Base-by-base conservation (phyloP, 306 rosid genomes). In the Begonia peltatifolia region DNA sequence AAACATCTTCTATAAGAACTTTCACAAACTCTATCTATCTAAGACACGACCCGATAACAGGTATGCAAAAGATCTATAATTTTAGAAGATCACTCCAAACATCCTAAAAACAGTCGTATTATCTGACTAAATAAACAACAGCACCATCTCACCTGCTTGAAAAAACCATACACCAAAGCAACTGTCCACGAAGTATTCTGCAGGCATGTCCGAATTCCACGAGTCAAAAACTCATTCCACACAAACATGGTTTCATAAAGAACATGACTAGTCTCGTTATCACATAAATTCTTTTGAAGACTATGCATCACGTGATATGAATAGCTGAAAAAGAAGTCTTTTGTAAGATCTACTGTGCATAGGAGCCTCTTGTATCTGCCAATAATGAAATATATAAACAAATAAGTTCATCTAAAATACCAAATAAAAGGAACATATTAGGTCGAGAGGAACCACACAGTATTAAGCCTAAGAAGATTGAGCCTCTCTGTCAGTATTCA, bases 281-380 rank as follows among this genome's bases (percentile, higher is more conserved):
- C 78, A 70, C 87, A 73, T 53, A 90, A 76, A 73, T 90, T 86
- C 68, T 79, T 81, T 71, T 90, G 99, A 68, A 86, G 84, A 73
- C 99, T 86, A 55, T 63, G 84, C 99, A 90, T 90, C 54, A 90
- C 77, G 72, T 90, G 80, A 68, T 90, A 86, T 25, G 99, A 83
- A 77, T 90, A 90, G 87, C 99, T 90, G 80, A 76, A 90, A 75
- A 83, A 80, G 95, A 90, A 90, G 84, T 90, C 99, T 87, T 85
- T 90, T 1, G 92, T 76, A 69, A 90, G 95, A 74, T 90, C 99
- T 94, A 90, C 76, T 58, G 92, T 74, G 83, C 94, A 78, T 71
- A 90, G 75, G 75, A 90, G 94, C 94, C 75, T 90, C 99, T 86
- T 90, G 94, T 85, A 90, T 78, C 99, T 90, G 71, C 58, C 82